phyloP scores from a whole-genome alignment of 2,329 filamentous ascomycete genomes.

The Iodosphaeria phyllophila region DNA sequence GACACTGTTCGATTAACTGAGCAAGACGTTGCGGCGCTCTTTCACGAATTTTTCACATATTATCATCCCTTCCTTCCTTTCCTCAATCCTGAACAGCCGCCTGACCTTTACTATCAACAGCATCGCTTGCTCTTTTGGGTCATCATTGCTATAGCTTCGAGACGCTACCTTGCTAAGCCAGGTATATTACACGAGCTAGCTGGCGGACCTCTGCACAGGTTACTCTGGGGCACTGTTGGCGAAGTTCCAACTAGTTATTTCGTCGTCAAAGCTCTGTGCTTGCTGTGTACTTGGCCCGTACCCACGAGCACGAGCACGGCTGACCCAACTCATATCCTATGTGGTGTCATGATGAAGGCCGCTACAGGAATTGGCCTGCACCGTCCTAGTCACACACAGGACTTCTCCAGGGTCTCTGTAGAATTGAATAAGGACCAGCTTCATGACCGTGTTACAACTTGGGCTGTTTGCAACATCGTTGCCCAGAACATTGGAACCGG shows the following conservation, averaged over 20 bases:
- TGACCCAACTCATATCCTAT: constrained; percentile 66
- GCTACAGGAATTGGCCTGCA: constrained; percentile 72
- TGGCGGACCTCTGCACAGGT: constrained; percentile 42
- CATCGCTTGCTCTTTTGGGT: constrained; percentile 76
- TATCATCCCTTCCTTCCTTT: constrained; percentile 69
- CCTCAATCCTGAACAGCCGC: constrained; percentile 43
- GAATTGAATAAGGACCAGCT: constrained; percentile 65
- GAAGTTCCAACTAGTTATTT: constrained; percentile 64
- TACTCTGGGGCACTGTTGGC: constrained; percentile 61
- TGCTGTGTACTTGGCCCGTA: constrained; percentile 67
- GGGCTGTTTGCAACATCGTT: constrained; percentile 74
- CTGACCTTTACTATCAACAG: constrained; percentile 59
- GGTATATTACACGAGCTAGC: constrained; percentile 49
- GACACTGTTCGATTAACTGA: constrained; percentile 46
- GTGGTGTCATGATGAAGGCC: constrained; percentile 73
- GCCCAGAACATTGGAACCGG: constrained; percentile 69
- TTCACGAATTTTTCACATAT: constrained; percentile 54
- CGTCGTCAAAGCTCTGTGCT: constrained; percentile 63
- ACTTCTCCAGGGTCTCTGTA: constrained; percentile 59
- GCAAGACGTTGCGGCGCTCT: constrained; percentile 43
- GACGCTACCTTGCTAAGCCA: constrained; percentile 46
- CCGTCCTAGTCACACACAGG: constrained; percentile 63
- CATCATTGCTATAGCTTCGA: constrained; percentile 55
- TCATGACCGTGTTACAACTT: constrained; percentile 60
- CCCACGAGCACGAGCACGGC: constrained; percentile 66